Evolutionary conservation across 2,329 filamentous ascomycete genomes (phyloP).

Genomic region (Stachybotrys echinatus): DNA sequence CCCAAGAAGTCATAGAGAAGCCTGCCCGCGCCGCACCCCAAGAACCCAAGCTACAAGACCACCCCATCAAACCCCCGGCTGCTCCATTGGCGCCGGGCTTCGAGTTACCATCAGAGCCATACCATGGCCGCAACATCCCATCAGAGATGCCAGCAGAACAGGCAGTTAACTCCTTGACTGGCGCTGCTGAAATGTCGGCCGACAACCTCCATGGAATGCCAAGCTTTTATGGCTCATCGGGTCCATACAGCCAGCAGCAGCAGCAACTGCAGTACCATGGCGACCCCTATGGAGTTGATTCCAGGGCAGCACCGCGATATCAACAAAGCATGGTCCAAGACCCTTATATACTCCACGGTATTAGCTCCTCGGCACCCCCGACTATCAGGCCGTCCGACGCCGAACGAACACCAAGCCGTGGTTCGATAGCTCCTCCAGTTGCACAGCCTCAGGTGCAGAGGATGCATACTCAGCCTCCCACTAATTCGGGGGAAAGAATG

Average conservation of each 20-base stretch:
- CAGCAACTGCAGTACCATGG: neutral
- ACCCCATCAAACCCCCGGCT: neutral
- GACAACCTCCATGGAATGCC: neutral
- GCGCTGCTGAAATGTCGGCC: neutral
- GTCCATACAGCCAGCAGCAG: neutral
- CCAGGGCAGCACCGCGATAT: neutral
- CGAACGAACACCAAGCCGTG: neutral
- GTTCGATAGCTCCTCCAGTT: neutral
- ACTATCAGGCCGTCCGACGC: neutral
- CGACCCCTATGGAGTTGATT: neutral
- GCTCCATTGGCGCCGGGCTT: neutral
- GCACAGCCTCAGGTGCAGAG: neutral
- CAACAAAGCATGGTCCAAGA: neutral
- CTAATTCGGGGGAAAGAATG: neutral
- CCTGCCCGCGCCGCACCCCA: neutral
- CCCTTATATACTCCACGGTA: neutral
- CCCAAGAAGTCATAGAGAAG: neutral
- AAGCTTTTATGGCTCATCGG: neutral
- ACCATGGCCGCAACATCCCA: neutral
- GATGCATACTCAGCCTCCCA: neutral
- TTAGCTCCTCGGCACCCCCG: neutral
- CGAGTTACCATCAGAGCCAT: neutral
- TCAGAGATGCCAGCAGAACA: neutral
- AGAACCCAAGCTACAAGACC: neutral
- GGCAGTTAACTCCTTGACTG: neutral